Conservation (phyloP, 257 asterid species). For the Solanum chmielewskii region DNA sequence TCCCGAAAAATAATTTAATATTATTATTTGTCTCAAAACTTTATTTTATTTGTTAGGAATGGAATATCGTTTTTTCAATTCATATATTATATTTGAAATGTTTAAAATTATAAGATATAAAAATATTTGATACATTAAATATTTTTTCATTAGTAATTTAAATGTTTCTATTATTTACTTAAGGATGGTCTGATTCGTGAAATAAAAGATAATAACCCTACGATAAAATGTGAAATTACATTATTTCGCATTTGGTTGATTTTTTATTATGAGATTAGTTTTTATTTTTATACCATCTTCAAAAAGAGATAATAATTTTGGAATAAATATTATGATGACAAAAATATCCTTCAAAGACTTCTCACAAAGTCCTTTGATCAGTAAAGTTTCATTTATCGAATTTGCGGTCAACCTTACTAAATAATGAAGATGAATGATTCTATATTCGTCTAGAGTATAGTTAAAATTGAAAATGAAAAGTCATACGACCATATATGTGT, state of each 20-base stretch:
- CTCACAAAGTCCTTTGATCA: not conserved
- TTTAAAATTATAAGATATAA: too few relatives aligned
- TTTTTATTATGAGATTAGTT: too few relatives aligned
- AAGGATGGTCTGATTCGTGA: not conserved
- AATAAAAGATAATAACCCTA: not conserved
- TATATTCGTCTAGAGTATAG: too few relatives aligned
- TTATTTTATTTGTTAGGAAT: not conserved
- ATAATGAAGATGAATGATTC: too few relatives aligned
- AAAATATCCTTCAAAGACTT: not conserved
- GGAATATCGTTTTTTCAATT: not conserved
- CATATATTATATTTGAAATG: too few relatives aligned
- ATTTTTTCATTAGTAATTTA: not conserved
- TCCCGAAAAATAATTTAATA: too few relatives aligned
- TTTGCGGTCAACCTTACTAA: too few relatives aligned
- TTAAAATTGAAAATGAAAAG: too few relatives aligned
- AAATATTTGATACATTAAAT: too few relatives aligned
- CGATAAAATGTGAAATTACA: not conserved
- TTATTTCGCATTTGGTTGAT: not conserved
- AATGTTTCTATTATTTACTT: not conserved
- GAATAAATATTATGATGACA: too few relatives aligned
- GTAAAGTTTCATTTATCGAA: too few relatives aligned
- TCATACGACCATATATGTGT: not conserved
- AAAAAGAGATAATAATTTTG: accelerated
- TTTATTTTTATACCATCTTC: too few relatives aligned
- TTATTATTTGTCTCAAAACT: not conserved